Conservation (phyloP, 225 moss, liverwort and hornwort species). For the Rhytidiadelphus loreus region DNA sequence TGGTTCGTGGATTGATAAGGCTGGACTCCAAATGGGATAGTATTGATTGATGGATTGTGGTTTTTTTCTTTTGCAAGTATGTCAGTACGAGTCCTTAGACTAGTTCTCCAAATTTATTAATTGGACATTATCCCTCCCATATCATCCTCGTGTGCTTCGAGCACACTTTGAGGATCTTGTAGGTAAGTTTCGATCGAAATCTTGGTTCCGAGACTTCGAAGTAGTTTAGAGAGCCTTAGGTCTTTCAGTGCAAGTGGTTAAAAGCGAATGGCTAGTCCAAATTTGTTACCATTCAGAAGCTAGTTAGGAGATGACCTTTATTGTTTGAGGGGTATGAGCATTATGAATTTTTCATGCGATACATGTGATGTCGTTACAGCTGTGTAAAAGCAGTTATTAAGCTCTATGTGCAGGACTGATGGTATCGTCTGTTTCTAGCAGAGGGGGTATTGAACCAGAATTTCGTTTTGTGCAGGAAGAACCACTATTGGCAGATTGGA, state of each 20-base stretch:
- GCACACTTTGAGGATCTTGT: background rate
- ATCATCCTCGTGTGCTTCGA: background rate
- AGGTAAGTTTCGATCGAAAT: background rate
- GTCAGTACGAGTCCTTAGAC: background rate
- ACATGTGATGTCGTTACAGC: background rate
- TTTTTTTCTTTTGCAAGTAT: background rate
- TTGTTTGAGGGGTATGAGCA: background rate
- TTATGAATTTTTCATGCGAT: background rate
- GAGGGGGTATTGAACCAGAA: background rate
- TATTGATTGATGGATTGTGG: background rate
- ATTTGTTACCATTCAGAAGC: background rate
- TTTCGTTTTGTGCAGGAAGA: constrained; percentile 54
- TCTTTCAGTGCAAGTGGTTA: background rate
- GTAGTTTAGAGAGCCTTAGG: background rate
- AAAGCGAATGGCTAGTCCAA: background rate
- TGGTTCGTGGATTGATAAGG: background rate
- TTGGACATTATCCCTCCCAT: background rate
- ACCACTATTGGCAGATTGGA: constrained; percentile 70
- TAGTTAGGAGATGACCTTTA: background rate
- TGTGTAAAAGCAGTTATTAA: background rate
- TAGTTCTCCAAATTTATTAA: background rate
- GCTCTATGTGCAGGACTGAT: background rate
- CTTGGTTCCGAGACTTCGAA: background rate
- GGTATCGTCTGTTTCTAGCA: background rate
- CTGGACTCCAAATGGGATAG: background rate